Evolutionary conservation across 768 basidiomycete genomes (phyloP), one percentile per base, ranked within the genome.

Genomic region (Kwoniella dendrophila): DNA sequence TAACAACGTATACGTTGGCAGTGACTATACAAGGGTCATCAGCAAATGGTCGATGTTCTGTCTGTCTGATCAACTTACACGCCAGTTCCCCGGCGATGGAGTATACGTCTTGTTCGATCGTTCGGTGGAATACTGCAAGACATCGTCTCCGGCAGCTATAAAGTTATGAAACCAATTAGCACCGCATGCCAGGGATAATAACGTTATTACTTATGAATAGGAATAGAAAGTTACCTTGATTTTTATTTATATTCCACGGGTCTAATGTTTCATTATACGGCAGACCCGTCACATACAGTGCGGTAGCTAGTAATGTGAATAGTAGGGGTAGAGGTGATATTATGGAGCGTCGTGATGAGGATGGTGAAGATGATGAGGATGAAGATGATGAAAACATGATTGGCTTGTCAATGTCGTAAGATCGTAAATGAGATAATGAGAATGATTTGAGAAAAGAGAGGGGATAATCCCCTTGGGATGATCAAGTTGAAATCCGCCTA

Each of bases 61-160:
- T 48, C 49, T 11, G 16, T 26, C n/a, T n/a, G n/a, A n/a, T n/a
- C n/a, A n/a, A 69, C 76, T 71, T 49, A 78, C 74, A 40, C 93
- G 86, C 93, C 93, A 96, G 79, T 96, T 96, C 14, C 66, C 47
- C 0, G 93, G 93, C 0, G 91, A 93, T 0, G 85, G 83, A 0
- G 86, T 88, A 78, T 94, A 93, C 8, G 84, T 86, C 0, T 80
- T 81, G 68, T 86, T 88, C 1, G 83, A 79, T 40, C 89, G 85
- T 56, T 82, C 81, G 2, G 79, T 78, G 2, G 89, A 78, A 54
- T 93, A 93, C 33, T 92, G 83, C 18, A 86, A 75, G 3, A 87
- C 85, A 27, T 54, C 61, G 20, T 67, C 55, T 5, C 22, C 71
- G 34, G 70, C 71, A 38, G 50, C 66, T 71, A 20, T 8, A 8